These are phyloP conservation scores for Podospora comata DNA, from an alignment of 495 filamentous ascomycete species.

Conservation along the genomic window DNA sequence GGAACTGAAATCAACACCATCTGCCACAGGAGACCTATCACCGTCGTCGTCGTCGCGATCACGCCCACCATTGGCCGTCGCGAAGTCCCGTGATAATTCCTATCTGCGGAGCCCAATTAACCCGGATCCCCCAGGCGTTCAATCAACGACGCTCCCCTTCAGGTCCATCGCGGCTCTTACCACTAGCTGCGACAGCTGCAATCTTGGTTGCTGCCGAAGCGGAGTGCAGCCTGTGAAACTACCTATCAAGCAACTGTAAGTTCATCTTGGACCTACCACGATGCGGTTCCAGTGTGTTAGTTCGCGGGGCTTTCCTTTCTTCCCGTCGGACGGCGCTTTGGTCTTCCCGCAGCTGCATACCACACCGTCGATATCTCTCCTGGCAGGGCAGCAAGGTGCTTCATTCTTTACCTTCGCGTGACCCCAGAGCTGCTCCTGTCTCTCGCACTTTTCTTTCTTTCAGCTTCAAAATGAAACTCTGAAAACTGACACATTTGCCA, in stretches of 20 bases:
- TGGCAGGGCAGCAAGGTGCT: too few relatives aligned
- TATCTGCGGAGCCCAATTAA: constrained; percentile 49
- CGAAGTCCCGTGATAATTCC: constrained; percentile 49
- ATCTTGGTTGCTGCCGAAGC: constrained; percentile 1
- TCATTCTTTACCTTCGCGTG: not conserved
- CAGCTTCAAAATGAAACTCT: not conserved
- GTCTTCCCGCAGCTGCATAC: constrained; percentile 24
- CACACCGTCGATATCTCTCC: not conserved
- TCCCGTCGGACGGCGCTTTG: constrained; percentile 24
- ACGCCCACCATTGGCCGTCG: constrained; percentile 44
- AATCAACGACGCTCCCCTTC: constrained; percentile 33
- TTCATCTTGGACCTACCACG: constrained; percentile 18
- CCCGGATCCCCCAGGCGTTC: constrained; percentile 34
- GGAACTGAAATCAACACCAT: constrained; percentile 36
- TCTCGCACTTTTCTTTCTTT: not conserved
- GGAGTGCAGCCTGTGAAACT: constrained; percentile 19
- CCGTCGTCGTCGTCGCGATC: constrained; percentile 33
- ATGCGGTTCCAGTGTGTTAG: constrained; percentile 13
- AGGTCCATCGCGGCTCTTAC: constrained; percentile 26
- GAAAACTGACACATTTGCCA: not conserved
- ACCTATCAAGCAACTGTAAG: constrained; percentile 28
- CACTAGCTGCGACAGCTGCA: constrained; percentile 7
- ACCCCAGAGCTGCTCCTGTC: constrained; percentile 7
- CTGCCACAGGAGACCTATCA: constrained; percentile 46
- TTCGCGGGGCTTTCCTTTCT: constrained; percentile 25